phyloP scores from a whole-genome alignment of 352 stramenopile species.

The Globisporangium splendens region DNA sequence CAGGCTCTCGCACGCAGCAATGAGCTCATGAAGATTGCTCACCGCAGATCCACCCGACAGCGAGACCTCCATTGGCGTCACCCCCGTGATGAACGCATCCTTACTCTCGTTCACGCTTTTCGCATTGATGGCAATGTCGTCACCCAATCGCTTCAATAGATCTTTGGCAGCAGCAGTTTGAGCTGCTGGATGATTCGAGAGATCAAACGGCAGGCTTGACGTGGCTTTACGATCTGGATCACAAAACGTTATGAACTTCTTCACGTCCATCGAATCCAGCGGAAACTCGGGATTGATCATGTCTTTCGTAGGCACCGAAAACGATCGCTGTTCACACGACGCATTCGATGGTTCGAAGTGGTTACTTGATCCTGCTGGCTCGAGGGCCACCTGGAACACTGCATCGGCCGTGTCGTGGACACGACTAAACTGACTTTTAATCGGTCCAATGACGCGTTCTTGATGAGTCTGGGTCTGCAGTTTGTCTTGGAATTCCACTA shows the following conservation, averaged over 20 bases:
- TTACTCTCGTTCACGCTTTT: conserved; percentile 68
- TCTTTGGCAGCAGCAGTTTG: conserved; percentile 94
- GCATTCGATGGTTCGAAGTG: conserved; percentile 71
- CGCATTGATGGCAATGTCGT: conserved; percentile 90
- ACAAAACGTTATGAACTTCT: conserved; percentile 70
- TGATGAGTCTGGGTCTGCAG: conserved; percentile 57
- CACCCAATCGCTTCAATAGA: conserved; percentile 88
- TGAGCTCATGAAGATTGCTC: conserved; percentile 40
- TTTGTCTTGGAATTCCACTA: conserved; percentile 62
- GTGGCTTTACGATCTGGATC: conserved; percentile 52
- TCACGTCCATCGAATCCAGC: conserved; percentile 62
- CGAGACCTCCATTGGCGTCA: conserved; percentile 50
- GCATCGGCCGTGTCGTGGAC: conserved; percentile 43
- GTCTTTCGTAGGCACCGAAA: conserved; percentile 17
- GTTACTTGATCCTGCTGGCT: neutral
- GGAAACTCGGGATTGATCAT: conserved; percentile 73
- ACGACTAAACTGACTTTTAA: conserved; percentile 67
- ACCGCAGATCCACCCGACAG: conserved; percentile 16
- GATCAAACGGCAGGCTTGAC: conserved; percentile 88
- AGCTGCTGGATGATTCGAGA: conserved; percentile 84
- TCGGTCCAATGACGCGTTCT: conserved; percentile 37
- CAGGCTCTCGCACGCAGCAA: conserved; percentile 45
- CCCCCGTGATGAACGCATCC: conserved; percentile 64
- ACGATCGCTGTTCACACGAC: conserved; percentile 65
- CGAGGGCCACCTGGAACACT: conserved; percentile 13